phyloP scores from a whole-genome alignment of 2,329 filamentous ascomycete genomes.

The Aspergillus pseudoviridinutans region DNA sequence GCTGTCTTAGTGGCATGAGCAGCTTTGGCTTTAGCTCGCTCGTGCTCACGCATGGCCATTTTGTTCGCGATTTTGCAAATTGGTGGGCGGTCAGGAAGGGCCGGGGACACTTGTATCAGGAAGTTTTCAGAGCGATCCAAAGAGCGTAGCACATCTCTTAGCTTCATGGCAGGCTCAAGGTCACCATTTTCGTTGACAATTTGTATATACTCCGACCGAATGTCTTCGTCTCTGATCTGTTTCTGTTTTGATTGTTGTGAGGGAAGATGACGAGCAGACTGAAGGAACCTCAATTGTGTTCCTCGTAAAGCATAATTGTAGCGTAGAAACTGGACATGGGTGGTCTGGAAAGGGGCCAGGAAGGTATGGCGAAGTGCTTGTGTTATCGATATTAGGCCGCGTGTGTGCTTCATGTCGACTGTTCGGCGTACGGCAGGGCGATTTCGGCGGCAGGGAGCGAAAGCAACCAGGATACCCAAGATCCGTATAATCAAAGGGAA shows the following conservation, averaged over 20 bases:
- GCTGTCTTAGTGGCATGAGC: slow-evolving; percentile 38
- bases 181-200: slow-evolving; percentile 32
- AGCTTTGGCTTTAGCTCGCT: slow-evolving; percentile 37
- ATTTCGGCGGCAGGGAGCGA: not conserved
- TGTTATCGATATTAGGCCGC: slow-evolving; percentile 29
- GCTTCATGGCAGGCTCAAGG: slow-evolving; percentile 26
- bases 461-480: not conserved
- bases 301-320: slow-evolving; percentile 6
- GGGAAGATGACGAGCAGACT: slow-evolving; percentile 7
- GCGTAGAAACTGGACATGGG: slow-evolving; percentile 12
- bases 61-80: slow-evolving; percentile 70
- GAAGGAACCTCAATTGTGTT: slow-evolving; percentile 16
- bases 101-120: slow-evolving; percentile 48
- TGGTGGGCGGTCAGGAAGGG: slow-evolving; percentile 41
- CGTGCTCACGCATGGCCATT: slow-evolving; percentile 45
- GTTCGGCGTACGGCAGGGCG: not conserved
- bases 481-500: not conserved
- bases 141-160: slow-evolving; percentile 34
- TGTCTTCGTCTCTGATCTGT: slow-evolving; percentile 32
- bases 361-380: slow-evolving; percentile 31
- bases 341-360: slow-evolving; percentile 16
- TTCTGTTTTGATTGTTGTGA: slow-evolving; percentile 7
- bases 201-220: slow-evolving; percentile 28
- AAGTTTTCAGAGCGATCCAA: slow-evolving; percentile 50
- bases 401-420: slow-evolving; percentile 30